Evolutionary conservation across 768 basidiomycete species (phyloP).

Genomic region (Kwoniella pini): DNA sequence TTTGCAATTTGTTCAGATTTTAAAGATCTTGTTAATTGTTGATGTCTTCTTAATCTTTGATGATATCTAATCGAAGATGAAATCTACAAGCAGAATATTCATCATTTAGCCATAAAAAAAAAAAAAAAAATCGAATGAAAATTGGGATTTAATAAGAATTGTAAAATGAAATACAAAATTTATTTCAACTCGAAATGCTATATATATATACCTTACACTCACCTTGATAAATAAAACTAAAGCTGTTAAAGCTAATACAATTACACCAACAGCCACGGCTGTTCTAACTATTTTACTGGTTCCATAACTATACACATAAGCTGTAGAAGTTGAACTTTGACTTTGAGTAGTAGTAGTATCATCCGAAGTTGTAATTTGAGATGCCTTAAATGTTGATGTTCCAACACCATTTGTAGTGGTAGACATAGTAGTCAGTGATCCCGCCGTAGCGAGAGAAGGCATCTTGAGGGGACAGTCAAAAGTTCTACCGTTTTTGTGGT

Average conservation of each 20-base stretch:
- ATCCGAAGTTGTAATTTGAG: background rate
- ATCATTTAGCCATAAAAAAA: background rate
- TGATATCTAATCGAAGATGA: slow-evolving; percentile 40
- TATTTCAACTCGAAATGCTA: too few species aligned
- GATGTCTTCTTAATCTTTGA: slow-evolving; percentile 33
- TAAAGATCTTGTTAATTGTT: slow-evolving; percentile 21
- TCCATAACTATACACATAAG: slow-evolving; percentile 27
- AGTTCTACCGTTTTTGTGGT: too few species aligned
- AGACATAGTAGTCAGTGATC: slow-evolving; percentile 11
- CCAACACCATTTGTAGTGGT: background rate
- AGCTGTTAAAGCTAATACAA: slow-evolving; percentile 36
- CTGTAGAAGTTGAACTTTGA: slow-evolving; percentile 8
- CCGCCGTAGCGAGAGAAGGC: slow-evolving; percentile 16
- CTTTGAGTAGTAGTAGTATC: background rate
- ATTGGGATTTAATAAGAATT: background rate
- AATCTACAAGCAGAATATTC: too few species aligned
- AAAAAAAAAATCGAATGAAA: too few species aligned
- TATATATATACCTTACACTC: too few species aligned
- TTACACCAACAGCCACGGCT: slow-evolving; percentile 45
- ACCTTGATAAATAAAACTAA: slow-evolving; percentile 47
- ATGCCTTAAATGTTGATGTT: background rate
- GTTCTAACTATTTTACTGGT: slow-evolving; percentile 45
- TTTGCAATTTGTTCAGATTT: slow-evolving; percentile 38
- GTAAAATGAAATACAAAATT: too few species aligned
- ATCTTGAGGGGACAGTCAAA: background rate